These are phyloP conservation scores for Blastobotrys muscicola DNA, from an alignment of 805 yeast genomes.

Conservation along the genomic window DNA sequence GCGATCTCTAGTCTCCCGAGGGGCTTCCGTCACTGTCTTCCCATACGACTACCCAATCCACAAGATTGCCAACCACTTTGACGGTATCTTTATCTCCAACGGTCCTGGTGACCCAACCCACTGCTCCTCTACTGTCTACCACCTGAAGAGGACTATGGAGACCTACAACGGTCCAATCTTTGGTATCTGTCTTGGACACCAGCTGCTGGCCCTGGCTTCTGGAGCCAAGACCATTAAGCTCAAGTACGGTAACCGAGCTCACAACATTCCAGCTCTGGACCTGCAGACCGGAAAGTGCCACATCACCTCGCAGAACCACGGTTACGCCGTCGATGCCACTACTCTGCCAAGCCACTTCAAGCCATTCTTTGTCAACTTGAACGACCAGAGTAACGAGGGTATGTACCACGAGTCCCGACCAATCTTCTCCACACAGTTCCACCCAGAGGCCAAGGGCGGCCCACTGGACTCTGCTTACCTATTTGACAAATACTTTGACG, in stretches of 20 bases:
- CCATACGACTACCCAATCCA: conserved; percentile 94
- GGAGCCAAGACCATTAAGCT: conserved; percentile 90
- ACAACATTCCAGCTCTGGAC: conserved; percentile 94
- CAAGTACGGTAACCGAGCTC: conserved; percentile 98
- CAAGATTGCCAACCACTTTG: conserved; percentile 82
- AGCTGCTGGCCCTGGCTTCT: conserved; percentile 85
- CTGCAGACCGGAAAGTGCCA: conserved; percentile 86
- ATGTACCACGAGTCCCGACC: conserved; percentile 85
- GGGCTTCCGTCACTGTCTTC: conserved; percentile 92
- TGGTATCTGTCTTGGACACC: conserved; percentile 98
- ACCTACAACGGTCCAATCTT: conserved; percentile 74
- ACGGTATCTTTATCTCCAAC: conserved; percentile 88
- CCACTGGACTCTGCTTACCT: conserved; percentile 87
- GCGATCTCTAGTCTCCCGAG: conserved; percentile 88
- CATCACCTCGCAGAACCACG: conserved; percentile 98
- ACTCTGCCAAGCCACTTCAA: conserved; percentile 71
- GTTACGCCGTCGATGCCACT: conserved; percentile 84
- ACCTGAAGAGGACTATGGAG: conserved; percentile 63
- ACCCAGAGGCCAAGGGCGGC: conserved; percentile 99
- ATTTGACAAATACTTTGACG: conserved; percentile 79
- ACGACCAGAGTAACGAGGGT: conserved; percentile 96
- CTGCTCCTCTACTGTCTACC: conserved; percentile 67
- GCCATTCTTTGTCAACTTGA: conserved; percentile 85
- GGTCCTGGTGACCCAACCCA: conserved; percentile 98
- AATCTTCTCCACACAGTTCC: conserved; percentile 94